Conservation (phyloP, 73 alveolate genomes). For the Paramecium sonneborni region DNA sequence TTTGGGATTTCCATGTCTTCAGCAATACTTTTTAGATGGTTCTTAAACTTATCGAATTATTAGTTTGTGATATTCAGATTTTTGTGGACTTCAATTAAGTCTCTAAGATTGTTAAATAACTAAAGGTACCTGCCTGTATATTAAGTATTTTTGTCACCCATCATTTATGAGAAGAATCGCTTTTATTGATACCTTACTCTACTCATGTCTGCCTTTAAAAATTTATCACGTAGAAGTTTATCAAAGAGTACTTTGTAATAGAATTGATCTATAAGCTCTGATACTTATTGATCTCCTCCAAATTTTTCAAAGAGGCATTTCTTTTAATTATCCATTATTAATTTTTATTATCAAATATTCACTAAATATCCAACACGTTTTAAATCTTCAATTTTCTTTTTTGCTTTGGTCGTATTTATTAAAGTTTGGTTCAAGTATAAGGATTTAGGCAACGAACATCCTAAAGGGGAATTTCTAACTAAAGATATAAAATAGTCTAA, state of each 20-base stretch:
- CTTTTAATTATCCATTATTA: conserved; percentile 33
- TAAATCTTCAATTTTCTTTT: conserved; percentile 45
- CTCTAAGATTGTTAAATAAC: not conserved
- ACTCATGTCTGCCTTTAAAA: conserved; percentile 54
- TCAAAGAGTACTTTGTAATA: conserved; percentile 49
- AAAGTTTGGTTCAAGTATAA: conserved; percentile 22
- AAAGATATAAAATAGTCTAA: conserved; percentile 19
- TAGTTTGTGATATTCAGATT: not conserved
- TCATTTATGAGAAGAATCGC: conserved; percentile 43
- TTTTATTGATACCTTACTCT: conserved; percentile 45
- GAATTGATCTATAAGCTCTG: conserved; percentile 49
- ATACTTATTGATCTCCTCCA: conserved; percentile 52
- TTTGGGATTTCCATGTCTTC: not conserved
- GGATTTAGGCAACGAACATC: conserved; percentile 14
- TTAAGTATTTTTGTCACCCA: conserved; percentile 54
- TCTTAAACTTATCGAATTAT: conserved; percentile 33
- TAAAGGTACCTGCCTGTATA: conserved; percentile 15
- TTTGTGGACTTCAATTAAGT: conserved; percentile 39
- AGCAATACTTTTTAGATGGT: conserved; percentile 1
- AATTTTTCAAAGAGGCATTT: conserved; percentile 26
- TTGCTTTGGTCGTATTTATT: conserved; percentile 47
- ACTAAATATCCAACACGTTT: conserved; percentile 31
- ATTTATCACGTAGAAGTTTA: conserved; percentile 51
- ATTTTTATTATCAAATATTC: conserved; percentile 45
- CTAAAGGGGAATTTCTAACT: not conserved